Base-by-base conservation (phyloP, 106 monocot genomes). In the Dendrobium huoshanense region DNA sequence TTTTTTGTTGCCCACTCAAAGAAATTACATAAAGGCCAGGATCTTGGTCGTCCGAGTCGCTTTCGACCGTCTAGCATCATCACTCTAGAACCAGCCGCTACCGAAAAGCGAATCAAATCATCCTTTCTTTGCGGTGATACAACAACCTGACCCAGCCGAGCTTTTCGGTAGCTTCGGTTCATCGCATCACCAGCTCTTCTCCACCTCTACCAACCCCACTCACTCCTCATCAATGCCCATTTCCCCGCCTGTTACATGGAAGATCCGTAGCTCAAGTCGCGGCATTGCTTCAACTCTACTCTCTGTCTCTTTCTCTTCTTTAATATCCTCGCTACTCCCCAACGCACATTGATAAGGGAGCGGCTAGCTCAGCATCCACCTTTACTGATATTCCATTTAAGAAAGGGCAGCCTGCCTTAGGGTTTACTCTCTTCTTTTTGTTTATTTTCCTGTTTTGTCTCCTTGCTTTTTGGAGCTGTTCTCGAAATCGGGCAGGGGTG, bases 271-370 rank as follows among this genome's bases (percentile, higher is more conserved):
- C 51, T 13, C 11, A 10, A 15, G 27, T 70, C 70, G 10, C 70
- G 31, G 42, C 42, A 19, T 74, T 74, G 41, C 74, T 74, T 74
- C 74, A n/a, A 42, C 43, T 44, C 74, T 19, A 74, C 74, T 74
- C 74, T 41, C 74, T 74, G 43, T 43, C 37, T 72, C 72, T 72
- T 37, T 72, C 18, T 70, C 67, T 67, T 29, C 70, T 13, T 29
- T 70, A 70, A 70, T 15, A 15, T 70, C 70, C 7, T 67, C 2
- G 25, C 67, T 67, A 24, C 70, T 15, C 20, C 64, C 64, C 13
- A 70, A 37, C 56, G 8, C 19, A 15, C 61, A 19, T 61, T 61
- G 22, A n/a, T 61, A 7, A 22, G 22, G 4, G 70, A 37, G 16
- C 15, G 37, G 15, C 29, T 37, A 70, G 0, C 70, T 37, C 37